A percentile compares a stretch with the other conserved stretches of the same genome.
Evolutionary conservation across 2,329 filamentous ascomycete genomes (phyloP).

Genomic region (Neospermospora avenae): DNA sequence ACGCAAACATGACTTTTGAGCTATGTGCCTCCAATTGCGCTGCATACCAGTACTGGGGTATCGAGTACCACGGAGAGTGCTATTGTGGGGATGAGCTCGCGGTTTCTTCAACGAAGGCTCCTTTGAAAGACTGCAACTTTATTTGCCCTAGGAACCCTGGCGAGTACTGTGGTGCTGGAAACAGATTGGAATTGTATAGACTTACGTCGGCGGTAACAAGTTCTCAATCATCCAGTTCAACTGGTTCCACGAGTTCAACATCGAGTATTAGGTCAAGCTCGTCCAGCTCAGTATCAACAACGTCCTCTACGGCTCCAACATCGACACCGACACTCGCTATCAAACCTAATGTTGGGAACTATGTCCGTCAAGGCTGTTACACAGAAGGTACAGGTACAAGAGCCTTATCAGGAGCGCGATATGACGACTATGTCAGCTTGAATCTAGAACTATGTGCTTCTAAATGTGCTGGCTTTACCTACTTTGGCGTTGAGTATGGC

Average conservation of each 20-base stretch:
- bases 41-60: slow-evolving; percentile 37
- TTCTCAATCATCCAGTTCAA: not conserved
- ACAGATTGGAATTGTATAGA: slow-evolving; percentile 27
- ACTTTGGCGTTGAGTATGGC: slow-evolving; percentile 32
- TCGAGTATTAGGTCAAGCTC: not conserved
- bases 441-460: slow-evolving; percentile 30
- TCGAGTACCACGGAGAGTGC: slow-evolving; percentile 40
- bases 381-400: slow-evolving; percentile 44
- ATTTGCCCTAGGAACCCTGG: slow-evolving; percentile 29
- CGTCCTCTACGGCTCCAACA: slow-evolving; percentile 30
- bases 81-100: slow-evolving; percentile 34
- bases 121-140: slow-evolving; percentile 25
- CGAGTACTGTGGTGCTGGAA: slow-evolving; percentile 36
- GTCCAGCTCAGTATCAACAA: not conserved
- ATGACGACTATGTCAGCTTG: slow-evolving; percentile 26
- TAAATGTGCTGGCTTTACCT: slow-evolving; percentile 27
- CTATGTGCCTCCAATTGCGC: slow-evolving; percentile 32
- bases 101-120: slow-evolving; percentile 16
- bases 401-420: slow-evolving; percentile 38
- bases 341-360: slow-evolving; percentile 42
- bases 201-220: slow-evolving; percentile 32
- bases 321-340: slow-evolving; percentile 46
- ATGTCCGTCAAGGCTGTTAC: slow-evolving; percentile 45
- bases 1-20: slow-evolving; percentile 35
- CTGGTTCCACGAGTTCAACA: not conserved